These are phyloP conservation scores for Auriculariales sp. DNA, from an alignment of 768 basidiomycete genomes.

Conservation along the genomic window DNA sequence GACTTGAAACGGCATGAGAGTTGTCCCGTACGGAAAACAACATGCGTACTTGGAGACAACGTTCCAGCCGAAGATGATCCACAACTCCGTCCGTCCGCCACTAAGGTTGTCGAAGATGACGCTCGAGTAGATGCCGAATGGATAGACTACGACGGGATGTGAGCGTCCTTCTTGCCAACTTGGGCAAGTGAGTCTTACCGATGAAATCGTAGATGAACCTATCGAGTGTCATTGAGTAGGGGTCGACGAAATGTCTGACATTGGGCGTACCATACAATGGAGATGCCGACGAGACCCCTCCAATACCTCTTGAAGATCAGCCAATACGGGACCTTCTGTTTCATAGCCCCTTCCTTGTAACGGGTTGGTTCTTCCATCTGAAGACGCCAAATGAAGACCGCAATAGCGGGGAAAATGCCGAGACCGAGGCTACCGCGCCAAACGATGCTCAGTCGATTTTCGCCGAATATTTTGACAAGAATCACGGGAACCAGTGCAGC, in stretches of 20 bases:
- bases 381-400: constrained; percentile 78
- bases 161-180: too few relatives aligned
- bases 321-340: constrained; percentile 54
- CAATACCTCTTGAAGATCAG: constrained; percentile 75
- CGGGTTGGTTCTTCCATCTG: constrained; percentile 68
- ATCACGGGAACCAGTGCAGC: constrained; percentile 73
- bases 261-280: constrained; percentile 48
- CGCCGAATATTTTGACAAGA: constrained; percentile 56
- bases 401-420: constrained; percentile 64
- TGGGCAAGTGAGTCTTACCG: too few relatives aligned
- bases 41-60: constrained; percentile 62
- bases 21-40: constrained; percentile 8
- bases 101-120: constrained; percentile 62
- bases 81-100: constrained; percentile 33
- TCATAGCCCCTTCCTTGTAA: constrained; percentile 72
- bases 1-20: constrained; percentile 17
- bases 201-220: constrained; percentile 77
- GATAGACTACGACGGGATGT: too few relatives aligned
- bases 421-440: constrained; percentile 82
- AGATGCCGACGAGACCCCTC: constrained; percentile 55
- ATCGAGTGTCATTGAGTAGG: background rate
- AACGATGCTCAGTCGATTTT: constrained; percentile 66
- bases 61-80: constrained; percentile 67
- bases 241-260: background rate
- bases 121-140: constrained; percentile 71